Evolutionary conservation across 2,329 filamentous ascomycete genomes (phyloP).

Genomic region (Fusarium sp.): DNA sequence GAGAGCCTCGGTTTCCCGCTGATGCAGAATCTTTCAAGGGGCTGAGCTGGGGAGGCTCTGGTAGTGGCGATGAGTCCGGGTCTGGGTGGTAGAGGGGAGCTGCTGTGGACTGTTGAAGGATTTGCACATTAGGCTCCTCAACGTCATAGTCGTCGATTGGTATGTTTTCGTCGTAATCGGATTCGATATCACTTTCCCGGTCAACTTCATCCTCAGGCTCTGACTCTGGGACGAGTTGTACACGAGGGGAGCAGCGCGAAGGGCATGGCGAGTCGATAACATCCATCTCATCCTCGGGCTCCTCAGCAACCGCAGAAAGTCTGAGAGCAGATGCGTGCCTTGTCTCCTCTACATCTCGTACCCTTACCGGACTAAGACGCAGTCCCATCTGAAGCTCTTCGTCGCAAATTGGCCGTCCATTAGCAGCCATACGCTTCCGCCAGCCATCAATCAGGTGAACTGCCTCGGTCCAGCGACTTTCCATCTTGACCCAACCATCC

Average conservation of each 20-base stretch:
- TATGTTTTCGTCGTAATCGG: slow-evolving; percentile 55
- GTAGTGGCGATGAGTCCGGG: slow-evolving; percentile 55
- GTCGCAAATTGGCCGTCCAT: slow-evolving; percentile 73
- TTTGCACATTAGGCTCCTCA: slow-evolving; percentile 55
- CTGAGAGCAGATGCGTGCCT: slow-evolving; percentile 48
- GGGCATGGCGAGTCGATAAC: slow-evolving; percentile 43
- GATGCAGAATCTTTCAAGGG: slow-evolving; percentile 62
- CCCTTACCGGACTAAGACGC: slow-evolving; percentile 66
- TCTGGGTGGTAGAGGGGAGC: slow-evolving; percentile 38
- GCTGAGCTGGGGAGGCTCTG: slow-evolving; percentile 56
- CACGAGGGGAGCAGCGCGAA: slow-evolving; percentile 26
- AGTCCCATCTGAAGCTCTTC: slow-evolving; percentile 74
- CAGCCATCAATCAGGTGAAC: slow-evolving; percentile 91
- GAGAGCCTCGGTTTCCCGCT: slow-evolving; percentile 56
- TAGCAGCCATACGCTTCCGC: slow-evolving; percentile 80
- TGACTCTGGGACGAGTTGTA: slow-evolving; percentile 21
- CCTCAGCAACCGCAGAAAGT: slow-evolving; percentile 58
- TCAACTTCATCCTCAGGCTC: slow-evolving; percentile 38
- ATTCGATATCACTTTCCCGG: slow-evolving; percentile 49
- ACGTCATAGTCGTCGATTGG: slow-evolving; percentile 54
- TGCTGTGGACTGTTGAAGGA: slow-evolving; percentile 54
- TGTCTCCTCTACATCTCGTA: slow-evolving; percentile 61
- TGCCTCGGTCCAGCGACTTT: slow-evolving; percentile 87
- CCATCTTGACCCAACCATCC: slow-evolving; percentile 92
- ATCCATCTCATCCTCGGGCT: slow-evolving; percentile 49